Base-by-base conservation (phyloP, 2,329 filamentous ascomycete species). In the Chaetomiaceae sp. region DNA sequence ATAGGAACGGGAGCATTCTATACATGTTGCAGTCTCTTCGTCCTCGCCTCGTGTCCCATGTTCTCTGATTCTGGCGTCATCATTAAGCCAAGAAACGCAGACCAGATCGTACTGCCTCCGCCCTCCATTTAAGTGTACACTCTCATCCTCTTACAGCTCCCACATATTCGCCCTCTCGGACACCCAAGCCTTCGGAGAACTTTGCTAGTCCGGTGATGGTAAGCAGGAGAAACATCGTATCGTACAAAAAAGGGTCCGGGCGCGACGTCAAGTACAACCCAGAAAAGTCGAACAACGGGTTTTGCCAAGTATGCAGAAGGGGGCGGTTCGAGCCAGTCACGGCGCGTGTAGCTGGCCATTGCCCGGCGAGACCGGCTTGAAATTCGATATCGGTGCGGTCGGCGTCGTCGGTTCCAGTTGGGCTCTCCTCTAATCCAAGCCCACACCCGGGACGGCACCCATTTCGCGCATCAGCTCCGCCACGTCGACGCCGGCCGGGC, bases 391-490 rank as follows among this genome's bases (percentile, higher is more conserved):
- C 29, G 4, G 22, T n/a, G n/a, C n/a, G 22, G 30, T n/a, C 17
- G 18, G 18, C 24, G 12, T 17, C 27, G n/a, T 27, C 7, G 34
- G 18, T 18, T 27, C 11, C 7, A 12, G 35, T 29, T n/a, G 10
- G 40, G 37, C 11, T 11, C 9, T 24, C 6, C 6, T 59, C 62
- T 78, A 79, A 63, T 79, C 76, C 49, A 79, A 70, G 53, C 75
- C 73, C 45, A 75, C 73, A 56, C 56, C 56, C 1, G 59, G 56
- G 15, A 70, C 65, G 51, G 64, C 65, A 34, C 54, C 53, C 50
- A 56, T 50, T 46, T 58, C 55, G 41, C 56, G 56, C 55, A 59
- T 56, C 48, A 60, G 50, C n/a, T 57, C 55, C 29, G 54, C 54
- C 11, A 58, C 46, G 35, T 59, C 59, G 43, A 56, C 50, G 24